Conservation (phyloP, 179 eudicot species). For the Amaranthus tricolor region DNA sequence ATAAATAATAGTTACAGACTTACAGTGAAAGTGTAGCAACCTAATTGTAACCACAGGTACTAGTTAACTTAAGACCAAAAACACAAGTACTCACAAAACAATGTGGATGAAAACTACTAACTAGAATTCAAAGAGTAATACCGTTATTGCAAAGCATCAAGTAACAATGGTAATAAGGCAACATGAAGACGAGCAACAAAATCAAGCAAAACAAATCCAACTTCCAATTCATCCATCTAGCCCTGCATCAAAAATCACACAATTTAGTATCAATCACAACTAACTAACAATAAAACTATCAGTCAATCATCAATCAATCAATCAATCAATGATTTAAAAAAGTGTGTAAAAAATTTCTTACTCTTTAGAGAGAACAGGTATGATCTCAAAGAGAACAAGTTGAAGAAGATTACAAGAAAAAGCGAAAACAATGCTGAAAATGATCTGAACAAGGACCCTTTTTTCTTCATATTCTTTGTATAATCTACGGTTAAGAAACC, state of each 20-base stretch:
- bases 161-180: constrained; percentile 95
- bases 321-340: background rate
- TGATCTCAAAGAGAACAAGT: constrained; percentile 92
- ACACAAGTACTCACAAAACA: background rate
- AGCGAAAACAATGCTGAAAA: constrained; percentile 89
- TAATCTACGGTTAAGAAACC: constrained; percentile 81
- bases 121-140: constrained; percentile 22
- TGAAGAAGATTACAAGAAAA: constrained; percentile 93
- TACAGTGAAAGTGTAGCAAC: no score
- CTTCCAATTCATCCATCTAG: constrained; percentile 98
- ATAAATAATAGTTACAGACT: no score
- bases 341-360: constrained; percentile 13
- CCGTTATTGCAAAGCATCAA: constrained; percentile 92
- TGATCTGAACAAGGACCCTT: constrained; percentile 84
- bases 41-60: no score
- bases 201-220: constrained; percentile 91
- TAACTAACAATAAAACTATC: background rate
- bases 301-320: no score
- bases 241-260: constrained; percentile 40
- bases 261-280: background rate
- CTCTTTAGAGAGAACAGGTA: constrained; percentile 90
- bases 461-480: constrained; percentile 98
- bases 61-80: no score
- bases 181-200: constrained; percentile 78
- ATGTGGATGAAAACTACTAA: background rate